These are phyloP conservation scores for Macrolepiota albuminosa DNA, from an alignment of 768 basidiomycete genomes.

Conservation along the genomic window DNA sequence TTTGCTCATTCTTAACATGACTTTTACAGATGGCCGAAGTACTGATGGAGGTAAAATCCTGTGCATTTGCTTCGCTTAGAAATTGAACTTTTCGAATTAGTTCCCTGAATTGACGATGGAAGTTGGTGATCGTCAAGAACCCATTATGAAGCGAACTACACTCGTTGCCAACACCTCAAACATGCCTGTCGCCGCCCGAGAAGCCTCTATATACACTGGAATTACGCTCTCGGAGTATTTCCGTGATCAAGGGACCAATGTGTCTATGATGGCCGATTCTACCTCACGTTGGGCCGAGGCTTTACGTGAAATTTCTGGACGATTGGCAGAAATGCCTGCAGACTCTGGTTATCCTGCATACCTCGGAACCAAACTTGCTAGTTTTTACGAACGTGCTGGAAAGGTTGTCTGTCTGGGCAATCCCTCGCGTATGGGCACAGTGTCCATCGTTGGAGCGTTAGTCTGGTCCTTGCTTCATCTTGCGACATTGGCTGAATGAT, in stretches of 20 bases:
- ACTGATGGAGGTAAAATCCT: slow-evolving; percentile 78
- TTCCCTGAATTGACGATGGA: slow-evolving; percentile 95
- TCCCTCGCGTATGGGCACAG: slow-evolving; percentile 84
- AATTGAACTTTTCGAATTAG: slow-evolving; percentile 23
- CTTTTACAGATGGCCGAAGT: slow-evolving; percentile 87
- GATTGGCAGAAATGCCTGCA: slow-evolving; percentile 99
- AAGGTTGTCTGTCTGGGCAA: slow-evolving; percentile 92
- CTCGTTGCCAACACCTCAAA: slow-evolving; percentile 99
- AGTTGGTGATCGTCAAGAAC: slow-evolving; percentile 87
- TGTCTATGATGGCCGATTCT: slow-evolving; percentile 99
- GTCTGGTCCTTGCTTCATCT: slow-evolving; percentile 28
- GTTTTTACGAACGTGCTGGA: slow-evolving; percentile 98
- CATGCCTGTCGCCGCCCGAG: slow-evolving; percentile 99
- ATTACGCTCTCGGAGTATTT: slow-evolving; percentile 99
- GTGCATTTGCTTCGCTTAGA: neutral
- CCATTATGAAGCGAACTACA: slow-evolving; percentile 99
- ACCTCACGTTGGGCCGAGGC: slow-evolving; percentile 99
- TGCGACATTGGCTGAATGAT: slow-evolving; percentile 7
- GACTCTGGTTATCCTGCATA: slow-evolving; percentile 99
- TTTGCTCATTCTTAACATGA: slow-evolving; percentile 4
- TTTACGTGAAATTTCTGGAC: slow-evolving; percentile 97
- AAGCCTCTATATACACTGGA: slow-evolving; percentile 99
- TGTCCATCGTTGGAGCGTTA: slow-evolving; percentile 98
- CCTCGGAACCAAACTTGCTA: slow-evolving; percentile 89
- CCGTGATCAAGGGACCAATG: slow-evolving; percentile 97